A percentile compares a stretch with the other conserved stretches of the same genome.
phyloP scores from a whole-genome alignment of 2,329 filamentous ascomycete genomes.

The Tolypocladium amazonense region DNA sequence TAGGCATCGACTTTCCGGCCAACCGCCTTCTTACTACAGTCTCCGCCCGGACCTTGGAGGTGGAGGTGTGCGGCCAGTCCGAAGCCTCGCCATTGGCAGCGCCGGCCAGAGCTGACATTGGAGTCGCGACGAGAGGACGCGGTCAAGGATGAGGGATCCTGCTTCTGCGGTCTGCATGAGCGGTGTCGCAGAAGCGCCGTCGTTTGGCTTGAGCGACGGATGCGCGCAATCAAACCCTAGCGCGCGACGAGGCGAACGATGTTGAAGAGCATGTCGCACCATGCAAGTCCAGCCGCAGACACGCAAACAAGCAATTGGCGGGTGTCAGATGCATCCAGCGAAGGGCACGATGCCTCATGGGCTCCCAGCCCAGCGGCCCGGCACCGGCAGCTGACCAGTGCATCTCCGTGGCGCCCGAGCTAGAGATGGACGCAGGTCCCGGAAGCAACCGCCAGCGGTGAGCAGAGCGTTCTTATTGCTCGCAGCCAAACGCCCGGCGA shows the following conservation, averaged over 20 bases:
- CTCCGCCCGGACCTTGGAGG: not conserved
- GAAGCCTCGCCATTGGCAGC: not conserved
- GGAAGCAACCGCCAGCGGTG: not conserved
- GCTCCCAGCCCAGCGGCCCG: not conserved
- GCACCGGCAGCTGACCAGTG: not conserved
- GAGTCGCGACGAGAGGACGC: not conserved
- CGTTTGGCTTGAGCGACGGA: not conserved
- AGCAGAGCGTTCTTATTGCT: not conserved
- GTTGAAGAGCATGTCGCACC: not conserved
- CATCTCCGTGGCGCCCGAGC: not conserved
- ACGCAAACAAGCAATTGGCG: not conserved
- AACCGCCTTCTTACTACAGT: not conserved
- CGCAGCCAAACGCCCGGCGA: not conserved
- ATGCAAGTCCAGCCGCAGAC: not conserved
- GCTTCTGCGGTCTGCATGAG: not conserved
- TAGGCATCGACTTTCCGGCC: slow-evolving; percentile 1
- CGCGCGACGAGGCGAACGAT: not conserved
- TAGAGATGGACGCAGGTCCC: not conserved
- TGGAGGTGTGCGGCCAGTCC: not conserved
- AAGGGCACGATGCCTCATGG: not conserved
- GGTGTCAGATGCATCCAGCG: not conserved
- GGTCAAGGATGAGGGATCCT: not conserved
- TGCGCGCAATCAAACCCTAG: not conserved
- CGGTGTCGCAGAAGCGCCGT: not conserved
- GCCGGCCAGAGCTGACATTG: not conserved